Percentiles rank a stretch among this genome's conserved stretches.
Evolutionary conservation across 106 monocot species (phyloP).

Genomic region (Dendrobium nobile): DNA sequence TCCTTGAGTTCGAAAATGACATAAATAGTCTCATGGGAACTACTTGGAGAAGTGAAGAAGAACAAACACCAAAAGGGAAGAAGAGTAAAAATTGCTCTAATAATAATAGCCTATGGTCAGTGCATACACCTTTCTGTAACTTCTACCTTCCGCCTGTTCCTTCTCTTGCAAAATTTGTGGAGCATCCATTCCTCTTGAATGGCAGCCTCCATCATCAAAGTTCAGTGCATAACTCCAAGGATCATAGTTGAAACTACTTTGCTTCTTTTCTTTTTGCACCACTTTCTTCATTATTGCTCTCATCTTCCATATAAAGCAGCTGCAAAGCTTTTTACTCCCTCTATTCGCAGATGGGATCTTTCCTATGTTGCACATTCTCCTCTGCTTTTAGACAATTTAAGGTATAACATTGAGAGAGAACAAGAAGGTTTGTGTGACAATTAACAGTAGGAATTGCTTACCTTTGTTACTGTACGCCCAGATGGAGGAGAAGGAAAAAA

Average conservation of each 20-base stretch:
- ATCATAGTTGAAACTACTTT: slow-evolving; percentile 19
- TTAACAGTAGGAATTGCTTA: background rate
- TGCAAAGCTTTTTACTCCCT: slow-evolving; percentile 6
- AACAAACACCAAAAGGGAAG: background rate
- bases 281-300: slow-evolving; percentile 12
- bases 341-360: background rate
- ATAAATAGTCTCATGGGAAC: background rate
- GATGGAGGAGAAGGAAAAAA: background rate
- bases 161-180: background rate
- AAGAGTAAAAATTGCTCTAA: background rate
- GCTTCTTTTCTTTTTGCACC: background rate
- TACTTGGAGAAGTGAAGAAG: background rate
- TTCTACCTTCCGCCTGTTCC: background rate
- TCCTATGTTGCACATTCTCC: slow-evolving; percentile 1
- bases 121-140: slow-evolving; percentile 3
- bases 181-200: background rate
- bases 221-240: slow-evolving; percentile 26
- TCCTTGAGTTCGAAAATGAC: background rate
- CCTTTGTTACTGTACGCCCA: background rate
- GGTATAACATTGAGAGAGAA: background rate
- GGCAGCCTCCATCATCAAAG: slow-evolving; percentile 23
- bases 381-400: background rate
- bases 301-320: slow-evolving; percentile 13
- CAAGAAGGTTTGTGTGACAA: background rate
- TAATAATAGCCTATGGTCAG: background rate